A percentile compares a stretch with the other conserved stretches of the same genome.
Evolutionary conservation across 148 eudicot species (phyloP).

Genomic region (Cornus controversa): DNA sequence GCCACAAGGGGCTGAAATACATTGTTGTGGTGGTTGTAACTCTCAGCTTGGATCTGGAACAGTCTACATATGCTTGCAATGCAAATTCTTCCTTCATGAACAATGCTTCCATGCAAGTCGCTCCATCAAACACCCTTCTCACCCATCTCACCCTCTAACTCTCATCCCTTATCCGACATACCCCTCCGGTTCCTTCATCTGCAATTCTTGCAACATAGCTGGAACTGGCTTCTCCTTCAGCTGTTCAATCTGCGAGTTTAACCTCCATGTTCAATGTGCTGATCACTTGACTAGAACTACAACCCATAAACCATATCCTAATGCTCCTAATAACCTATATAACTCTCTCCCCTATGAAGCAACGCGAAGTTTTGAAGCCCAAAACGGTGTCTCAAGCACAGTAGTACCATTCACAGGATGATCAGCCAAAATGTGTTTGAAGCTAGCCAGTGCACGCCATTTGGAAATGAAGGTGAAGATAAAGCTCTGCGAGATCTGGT

Average conservation of each 20-base stretch:
- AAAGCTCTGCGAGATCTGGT: no score
- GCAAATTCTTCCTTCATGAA: constrained; percentile 29
- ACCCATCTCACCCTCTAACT: constrained; percentile 27
- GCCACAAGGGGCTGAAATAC: not conserved
- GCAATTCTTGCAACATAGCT: constrained; percentile 11
- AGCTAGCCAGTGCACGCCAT: no score
- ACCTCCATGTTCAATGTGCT: constrained; percentile 33
- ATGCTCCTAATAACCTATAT: not conserved
- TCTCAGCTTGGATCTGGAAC: not conserved
- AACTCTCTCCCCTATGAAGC: not conserved
- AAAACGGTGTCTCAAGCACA: no score
- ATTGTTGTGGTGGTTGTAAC: constrained; percentile 26
- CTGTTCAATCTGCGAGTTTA: constrained; percentile 29
- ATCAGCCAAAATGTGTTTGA: no score
- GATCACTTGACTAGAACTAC: not conserved
- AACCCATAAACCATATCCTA: not conserved
- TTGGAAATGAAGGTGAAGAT: no score
- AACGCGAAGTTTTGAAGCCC: no score
- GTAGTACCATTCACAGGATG: no score
- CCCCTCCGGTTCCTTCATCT: constrained; percentile 21
- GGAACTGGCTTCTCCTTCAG: constrained; percentile 30
- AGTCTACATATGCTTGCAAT: constrained; percentile 19
- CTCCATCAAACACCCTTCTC: constrained; percentile 24
- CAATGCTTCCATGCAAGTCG: constrained; percentile 27
- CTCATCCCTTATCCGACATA: constrained; percentile 29